Percentiles rank a stretch among this genome's conserved stretches.
These are phyloP conservation scores for Starmerella cellae DNA, from an alignment of 805 yeast species.

Conservation along the genomic window DNA sequence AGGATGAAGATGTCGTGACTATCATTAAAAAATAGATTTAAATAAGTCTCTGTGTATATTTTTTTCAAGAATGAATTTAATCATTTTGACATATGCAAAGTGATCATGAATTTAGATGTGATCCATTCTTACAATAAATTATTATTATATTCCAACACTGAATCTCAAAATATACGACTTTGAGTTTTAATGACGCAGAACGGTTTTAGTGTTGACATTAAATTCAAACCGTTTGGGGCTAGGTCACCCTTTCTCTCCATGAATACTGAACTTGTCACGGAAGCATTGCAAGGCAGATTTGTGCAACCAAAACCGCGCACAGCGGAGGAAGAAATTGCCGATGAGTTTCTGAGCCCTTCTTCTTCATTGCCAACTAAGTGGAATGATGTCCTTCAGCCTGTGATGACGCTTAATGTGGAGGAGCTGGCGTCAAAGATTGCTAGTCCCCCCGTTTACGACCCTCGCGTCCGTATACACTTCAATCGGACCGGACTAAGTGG, in stretches of 20 bases:
- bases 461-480: constrained; percentile 54
- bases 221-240: no score
- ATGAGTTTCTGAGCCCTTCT: constrained; percentile 49
- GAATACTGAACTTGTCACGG: constrained; percentile 6
- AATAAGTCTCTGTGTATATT: no score
- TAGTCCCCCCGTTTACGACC: constrained; percentile 44
- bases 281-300: background rate
- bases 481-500: constrained; percentile 69
- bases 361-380: constrained; percentile 54
- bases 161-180: no score
- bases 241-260: background rate
- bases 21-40: constrained; percentile 58
- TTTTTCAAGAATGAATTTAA: no score
- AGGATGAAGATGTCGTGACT: constrained; percentile 96
- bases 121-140: no score
- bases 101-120: no score
- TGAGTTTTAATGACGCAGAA: no score
- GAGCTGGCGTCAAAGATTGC: constrained; percentile 39
- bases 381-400: constrained; percentile 43
- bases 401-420: constrained; percentile 24
- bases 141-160: no score
- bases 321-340: constrained; percentile 22
- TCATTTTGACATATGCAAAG: no score
- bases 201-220: no score
- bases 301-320: background rate